Base-by-base conservation (phyloP, 179 eudicot genomes). In the Heliamphora pulchella region DNA sequence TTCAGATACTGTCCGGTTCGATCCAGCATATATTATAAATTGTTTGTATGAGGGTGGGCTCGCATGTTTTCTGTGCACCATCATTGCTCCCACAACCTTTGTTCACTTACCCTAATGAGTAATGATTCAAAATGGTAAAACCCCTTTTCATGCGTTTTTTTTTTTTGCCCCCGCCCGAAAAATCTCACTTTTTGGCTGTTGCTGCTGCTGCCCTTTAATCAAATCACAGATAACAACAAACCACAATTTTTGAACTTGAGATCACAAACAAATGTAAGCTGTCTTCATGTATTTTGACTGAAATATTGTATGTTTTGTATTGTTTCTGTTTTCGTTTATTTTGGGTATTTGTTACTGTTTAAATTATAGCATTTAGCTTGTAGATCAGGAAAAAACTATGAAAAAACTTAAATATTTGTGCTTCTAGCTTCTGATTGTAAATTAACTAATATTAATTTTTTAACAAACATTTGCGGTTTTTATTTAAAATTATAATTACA, bases 21-120 rank as follows among this genome's bases (percentile, higher is more conserved):
- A 66, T 11, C 71, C 47, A 8, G 13, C n/a, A 66, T 31, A 66
- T 39, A 41, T 46, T 66, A 39, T 66, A 66, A 41, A 47, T 39
- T 31, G 71, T 39, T 66, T 65, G 39, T 66, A 9, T 73, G 3
- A 76, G 70, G 22, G 70, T 44, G 54, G 78, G 67, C 58, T 46
- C 79, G 9, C 20, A 46, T 76, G 79, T 76, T 18, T 46, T 76
- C 44, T 63, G 55, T 61, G n/a, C 78, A 74, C 64, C 82, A 80
- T 80, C 65, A 80, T 80, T 74, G 82, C 66, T 18, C 54, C 82
- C 78, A 53, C 78, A 74, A 74, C 10, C 82, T 74, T 64, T 63
- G 64, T 39, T 74, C 82, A 64, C 72, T 80, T 80, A 55, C 11
- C 78, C 50, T 80, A 51, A 65, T 80, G 79, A 80, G 72, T 80